These are phyloP conservation scores for Hamamelis virginiana DNA, from an alignment of 164 flowering plant genomes.

Conservation along the genomic window DNA sequence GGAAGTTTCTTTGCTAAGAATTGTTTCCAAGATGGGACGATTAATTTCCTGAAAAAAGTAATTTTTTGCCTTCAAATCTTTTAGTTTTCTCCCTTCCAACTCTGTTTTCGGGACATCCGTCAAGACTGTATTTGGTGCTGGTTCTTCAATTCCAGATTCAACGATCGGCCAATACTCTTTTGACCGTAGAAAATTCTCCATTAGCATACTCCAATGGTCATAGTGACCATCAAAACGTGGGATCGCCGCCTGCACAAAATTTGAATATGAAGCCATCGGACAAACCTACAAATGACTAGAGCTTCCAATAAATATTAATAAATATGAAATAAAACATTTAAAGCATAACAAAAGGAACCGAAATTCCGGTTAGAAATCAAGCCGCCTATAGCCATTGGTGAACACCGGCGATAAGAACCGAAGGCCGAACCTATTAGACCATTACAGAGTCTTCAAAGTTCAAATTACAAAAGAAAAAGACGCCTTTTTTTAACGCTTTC, in stretches of 20 bases:
- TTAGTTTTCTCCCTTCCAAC: no score
- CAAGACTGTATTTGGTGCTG: conserved; percentile 2
- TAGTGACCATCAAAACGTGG: conserved; percentile 9
- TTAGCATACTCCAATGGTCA: no score
- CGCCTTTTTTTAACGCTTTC: conserved; percentile 10
- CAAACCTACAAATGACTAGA: conserved; percentile 2
- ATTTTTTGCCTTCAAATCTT: no score
- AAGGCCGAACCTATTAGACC: conserved; percentile 4
- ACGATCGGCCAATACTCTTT: conserved; percentile 6
- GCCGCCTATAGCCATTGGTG: conserved; percentile 68
- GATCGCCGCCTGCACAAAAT: conserved; percentile 6
- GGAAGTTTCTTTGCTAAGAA: conserved; percentile 23
- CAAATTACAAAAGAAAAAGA: not conserved
- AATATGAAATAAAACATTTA: no score
- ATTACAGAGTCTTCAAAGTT: conserved; percentile 1
- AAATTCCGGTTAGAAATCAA: conserved; percentile 65
- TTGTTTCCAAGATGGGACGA: conserved; percentile 20
- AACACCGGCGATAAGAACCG: conserved; percentile 2
- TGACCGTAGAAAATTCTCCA: no score
- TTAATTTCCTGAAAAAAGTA: no score
- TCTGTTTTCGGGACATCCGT: conserved; percentile 1
- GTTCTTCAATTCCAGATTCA: conserved; percentile 9
- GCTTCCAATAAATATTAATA: conserved; percentile 2
- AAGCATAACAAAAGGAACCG: conserved; percentile 35
- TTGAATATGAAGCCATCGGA: conserved; percentile 7